Conservation (phyloP, 345 rosid species). For the Physaria fendleri region DNA sequence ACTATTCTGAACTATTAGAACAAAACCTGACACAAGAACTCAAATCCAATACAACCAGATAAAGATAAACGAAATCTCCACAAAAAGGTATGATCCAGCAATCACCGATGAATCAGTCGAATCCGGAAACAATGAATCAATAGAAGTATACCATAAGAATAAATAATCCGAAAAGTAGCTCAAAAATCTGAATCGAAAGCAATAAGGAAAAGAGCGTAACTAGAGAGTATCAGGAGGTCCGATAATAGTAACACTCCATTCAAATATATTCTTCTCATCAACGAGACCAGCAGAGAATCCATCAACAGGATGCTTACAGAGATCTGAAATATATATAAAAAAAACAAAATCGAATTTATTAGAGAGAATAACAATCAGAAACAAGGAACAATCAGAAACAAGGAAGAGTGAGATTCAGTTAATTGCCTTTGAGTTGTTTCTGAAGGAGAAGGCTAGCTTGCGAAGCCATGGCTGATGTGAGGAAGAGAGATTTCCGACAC, state of each 20-base stretch:
- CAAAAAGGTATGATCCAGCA: not conserved
- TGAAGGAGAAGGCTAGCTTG: slow-evolving; percentile 95
- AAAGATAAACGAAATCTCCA: not conserved
- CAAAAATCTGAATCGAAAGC: slow-evolving; percentile 45
- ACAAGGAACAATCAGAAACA: too few relatives aligned
- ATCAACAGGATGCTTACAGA: slow-evolving; percentile 91
- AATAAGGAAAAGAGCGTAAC: slow-evolving; percentile 43
- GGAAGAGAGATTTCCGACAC: not conserved
- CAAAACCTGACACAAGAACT: not conserved
- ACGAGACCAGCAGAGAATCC: slow-evolving; percentile 98
- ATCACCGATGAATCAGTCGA: not conserved
- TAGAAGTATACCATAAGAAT: not conserved
- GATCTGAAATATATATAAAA: slow-evolving; percentile 52
- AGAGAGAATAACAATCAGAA: not conserved
- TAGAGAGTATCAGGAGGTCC: slow-evolving; percentile 99
- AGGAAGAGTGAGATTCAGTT: not conserved
- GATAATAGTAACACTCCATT: slow-evolving; percentile 90
- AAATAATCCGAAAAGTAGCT: not conserved
- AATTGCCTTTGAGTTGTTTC: slow-evolving; percentile 80
- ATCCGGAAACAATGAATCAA: not conserved
- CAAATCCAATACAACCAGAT: too few relatives aligned
- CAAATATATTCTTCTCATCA: slow-evolving; percentile 85
- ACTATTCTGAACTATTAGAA: not conserved
- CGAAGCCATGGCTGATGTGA: slow-evolving; percentile 40
- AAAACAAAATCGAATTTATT: not conserved